phyloP scores from a whole-genome alignment of 2,329 filamentous ascomycete genomes.

The Spiromastix sp. region DNA sequence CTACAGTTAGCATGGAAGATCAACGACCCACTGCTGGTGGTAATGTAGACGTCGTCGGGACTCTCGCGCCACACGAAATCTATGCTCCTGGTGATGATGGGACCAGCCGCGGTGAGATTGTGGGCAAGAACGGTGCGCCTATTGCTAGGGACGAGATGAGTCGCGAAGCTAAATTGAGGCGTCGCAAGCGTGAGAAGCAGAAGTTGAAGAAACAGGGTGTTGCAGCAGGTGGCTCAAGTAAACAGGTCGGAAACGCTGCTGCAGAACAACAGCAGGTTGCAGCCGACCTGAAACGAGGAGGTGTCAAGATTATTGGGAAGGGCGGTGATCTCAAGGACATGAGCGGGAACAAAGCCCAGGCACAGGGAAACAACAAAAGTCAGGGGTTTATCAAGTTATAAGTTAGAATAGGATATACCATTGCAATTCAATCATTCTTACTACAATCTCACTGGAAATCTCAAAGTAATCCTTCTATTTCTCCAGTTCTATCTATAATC shows the following conservation, averaged over 20 bases:
- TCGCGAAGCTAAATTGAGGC: conserved; percentile 70
- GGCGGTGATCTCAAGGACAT: conserved; percentile 79
- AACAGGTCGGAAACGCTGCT: conserved; percentile 36
- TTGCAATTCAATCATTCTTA: too few relatives aligned
- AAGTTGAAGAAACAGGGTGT: conserved; percentile 56
- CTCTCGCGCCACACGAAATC: conserved; percentile 87
- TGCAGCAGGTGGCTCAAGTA: conserved; percentile 31
- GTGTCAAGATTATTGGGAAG: conserved; percentile 84
- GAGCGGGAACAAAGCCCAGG: conserved; percentile 63
- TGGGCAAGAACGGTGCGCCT: conserved; percentile 66
- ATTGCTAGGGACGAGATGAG: conserved; percentile 77
- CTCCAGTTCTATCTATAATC: not conserved
- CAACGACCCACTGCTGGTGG: conserved; percentile 76
- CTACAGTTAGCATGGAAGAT: conserved; percentile 91
- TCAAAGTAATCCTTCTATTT: conserved; percentile 3
- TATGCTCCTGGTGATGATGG: conserved; percentile 69
- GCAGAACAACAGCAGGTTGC: conserved; percentile 45
- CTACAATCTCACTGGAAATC: too few relatives aligned
- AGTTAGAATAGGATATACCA: conserved; percentile 1
- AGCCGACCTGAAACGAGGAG: conserved; percentile 66
- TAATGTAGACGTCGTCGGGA: conserved; percentile 46
- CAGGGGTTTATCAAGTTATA: conserved; percentile 28
- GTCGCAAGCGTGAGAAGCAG: conserved; percentile 76
- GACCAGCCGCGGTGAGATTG: conserved; percentile 56
- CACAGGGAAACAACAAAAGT: conserved; percentile 13